Percentiles rank a stretch among this genome's conserved stretches.
Evolutionary conservation across 164 flowering plant species (phyloP).

Genomic region (Chimonanthus salicifolius): DNA sequence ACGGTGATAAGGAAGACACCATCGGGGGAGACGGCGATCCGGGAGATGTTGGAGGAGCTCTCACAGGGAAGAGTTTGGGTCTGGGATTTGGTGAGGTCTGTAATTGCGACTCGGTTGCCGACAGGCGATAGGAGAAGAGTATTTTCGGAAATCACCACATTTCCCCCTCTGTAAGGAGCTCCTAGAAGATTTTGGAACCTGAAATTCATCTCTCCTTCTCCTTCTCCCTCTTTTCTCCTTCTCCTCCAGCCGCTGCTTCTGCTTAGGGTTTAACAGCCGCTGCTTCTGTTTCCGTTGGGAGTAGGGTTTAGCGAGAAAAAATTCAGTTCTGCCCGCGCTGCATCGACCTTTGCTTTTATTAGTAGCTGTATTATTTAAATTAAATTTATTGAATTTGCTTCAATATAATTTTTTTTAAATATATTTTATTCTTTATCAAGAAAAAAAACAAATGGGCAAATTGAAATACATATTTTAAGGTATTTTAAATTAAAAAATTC

Average conservation of each 20-base stretch:
- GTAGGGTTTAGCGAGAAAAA: no score
- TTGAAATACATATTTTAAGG: no score
- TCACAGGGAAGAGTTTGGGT: slow-evolving; percentile 71
- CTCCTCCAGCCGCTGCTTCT: neutral
- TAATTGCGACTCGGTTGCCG: slow-evolving; percentile 81
- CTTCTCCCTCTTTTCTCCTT: neutral
- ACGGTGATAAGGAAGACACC: slow-evolving; percentile 65
- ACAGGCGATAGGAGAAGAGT: slow-evolving; percentile 68
- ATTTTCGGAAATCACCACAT: slow-evolving; percentile 48
- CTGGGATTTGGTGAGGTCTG: slow-evolving; percentile 69
- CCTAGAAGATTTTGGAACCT: slow-evolving; percentile 87
- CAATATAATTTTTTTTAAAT: no score
- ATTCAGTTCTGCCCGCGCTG: no score
- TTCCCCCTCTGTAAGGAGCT: slow-evolving; percentile 95
- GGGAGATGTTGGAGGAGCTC: slow-evolving; percentile 61
- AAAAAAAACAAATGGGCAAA: no score
- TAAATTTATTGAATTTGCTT: no score
- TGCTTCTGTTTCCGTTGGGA: no score
- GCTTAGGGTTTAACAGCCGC: no score
- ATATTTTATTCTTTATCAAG: no score
- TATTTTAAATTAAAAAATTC: no score
- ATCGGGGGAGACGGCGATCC: slow-evolving; percentile 75
- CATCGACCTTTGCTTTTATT: no score
- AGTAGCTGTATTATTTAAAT: no score
- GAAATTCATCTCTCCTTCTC: slow-evolving; percentile 55